Evolutionary conservation across 2,329 filamentous ascomycete species (phyloP).

Genomic region (Metarhizium guizhouense): DNA sequence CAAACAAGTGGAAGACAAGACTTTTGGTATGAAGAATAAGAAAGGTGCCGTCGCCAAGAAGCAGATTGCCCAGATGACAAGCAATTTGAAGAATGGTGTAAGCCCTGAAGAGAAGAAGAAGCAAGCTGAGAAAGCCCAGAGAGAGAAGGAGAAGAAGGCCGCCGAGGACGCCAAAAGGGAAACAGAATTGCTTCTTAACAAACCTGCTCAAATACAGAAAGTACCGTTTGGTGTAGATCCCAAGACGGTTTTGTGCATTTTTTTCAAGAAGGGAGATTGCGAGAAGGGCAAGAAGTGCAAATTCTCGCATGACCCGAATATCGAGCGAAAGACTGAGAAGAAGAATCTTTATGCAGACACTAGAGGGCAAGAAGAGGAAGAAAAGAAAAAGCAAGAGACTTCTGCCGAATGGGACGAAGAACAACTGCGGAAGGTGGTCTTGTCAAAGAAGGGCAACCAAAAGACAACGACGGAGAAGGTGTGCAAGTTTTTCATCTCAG

Average conservation of each 20-base stretch:
- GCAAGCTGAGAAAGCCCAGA: constrained; percentile 53
- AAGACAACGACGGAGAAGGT: constrained; percentile 95
- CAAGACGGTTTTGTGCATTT: constrained; percentile 93
- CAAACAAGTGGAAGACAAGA: constrained; percentile 82
- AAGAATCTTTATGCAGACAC: constrained; percentile 83
- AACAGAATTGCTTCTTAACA: constrained; percentile 72
- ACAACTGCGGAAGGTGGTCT: constrained; percentile 79
- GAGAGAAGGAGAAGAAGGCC: constrained; percentile 84
- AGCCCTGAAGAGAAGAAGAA: constrained; percentile 83
- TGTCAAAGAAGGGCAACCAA: constrained; percentile 97
- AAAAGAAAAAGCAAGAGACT: constrained; percentile 80
- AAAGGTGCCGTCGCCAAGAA: constrained; percentile 88
- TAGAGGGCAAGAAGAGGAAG: constrained; percentile 58
- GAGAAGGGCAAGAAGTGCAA: constrained; percentile 98
- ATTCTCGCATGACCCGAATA: constrained; percentile 82
- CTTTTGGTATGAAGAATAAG: constrained; percentile 99
- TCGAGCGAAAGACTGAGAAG: constrained; percentile 91
- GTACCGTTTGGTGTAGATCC: constrained; percentile 96
- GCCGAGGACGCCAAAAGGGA: constrained; percentile 79
- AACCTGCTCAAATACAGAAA: constrained; percentile 92
- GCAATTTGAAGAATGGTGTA: constrained; percentile 64
- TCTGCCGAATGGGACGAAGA: constrained; percentile 98
- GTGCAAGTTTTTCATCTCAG: constrained; percentile 96
- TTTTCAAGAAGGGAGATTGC: constrained; percentile 94
- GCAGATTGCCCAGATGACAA: constrained; percentile 75